These are phyloP conservation scores for Aspergillus fumigatus DNA, from an alignment of 2,329 filamentous ascomycete species.

Conservation along the genomic window DNA sequence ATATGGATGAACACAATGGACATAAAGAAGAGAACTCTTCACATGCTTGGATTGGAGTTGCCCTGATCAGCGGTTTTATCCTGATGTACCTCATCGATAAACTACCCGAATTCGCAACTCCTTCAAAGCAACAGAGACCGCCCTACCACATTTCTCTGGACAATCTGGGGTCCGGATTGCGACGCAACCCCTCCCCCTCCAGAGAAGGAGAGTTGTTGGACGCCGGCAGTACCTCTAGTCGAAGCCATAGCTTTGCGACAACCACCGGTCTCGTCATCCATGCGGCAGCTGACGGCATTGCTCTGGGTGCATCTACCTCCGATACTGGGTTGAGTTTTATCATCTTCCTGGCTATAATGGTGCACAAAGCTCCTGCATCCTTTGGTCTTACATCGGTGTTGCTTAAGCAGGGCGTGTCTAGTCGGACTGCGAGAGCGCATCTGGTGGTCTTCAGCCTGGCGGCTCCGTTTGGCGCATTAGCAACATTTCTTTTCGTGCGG, in stretches of 20 bases:
- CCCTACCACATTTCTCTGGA: constrained; percentile 86
- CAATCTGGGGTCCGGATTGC: constrained; percentile 61
- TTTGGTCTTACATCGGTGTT: constrained; percentile 90
- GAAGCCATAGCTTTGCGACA: constrained; percentile 63
- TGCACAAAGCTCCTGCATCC: constrained; percentile 93
- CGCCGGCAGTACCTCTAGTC: constrained; percentile 23
- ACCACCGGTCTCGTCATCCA: constrained; percentile 96
- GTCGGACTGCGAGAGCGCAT: constrained; percentile 77
- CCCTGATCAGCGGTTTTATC: constrained; percentile 81
- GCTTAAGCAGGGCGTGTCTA: constrained; percentile 85
- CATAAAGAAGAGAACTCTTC: constrained; percentile 48
- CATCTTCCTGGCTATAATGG: constrained; percentile 93
- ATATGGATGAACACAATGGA: constrained; percentile 34
- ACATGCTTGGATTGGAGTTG: constrained; percentile 78
- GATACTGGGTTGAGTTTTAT: constrained; percentile 78
- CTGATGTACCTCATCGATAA: constrained; percentile 96
- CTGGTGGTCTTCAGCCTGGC: constrained; percentile 88
- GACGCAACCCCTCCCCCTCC: constrained; percentile 38
- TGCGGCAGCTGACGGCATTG: constrained; percentile 90
- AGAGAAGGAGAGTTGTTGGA: constrained; percentile 37
- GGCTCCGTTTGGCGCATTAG: constrained; percentile 77
- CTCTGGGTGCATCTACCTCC: constrained; percentile 83
- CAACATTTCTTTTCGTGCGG: constrained; percentile 76
- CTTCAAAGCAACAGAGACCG: constrained; percentile 59
- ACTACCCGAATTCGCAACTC: constrained; percentile 68